Conservation (phyloP, 305 asterid species). For the Fraxinus paxiana region DNA sequence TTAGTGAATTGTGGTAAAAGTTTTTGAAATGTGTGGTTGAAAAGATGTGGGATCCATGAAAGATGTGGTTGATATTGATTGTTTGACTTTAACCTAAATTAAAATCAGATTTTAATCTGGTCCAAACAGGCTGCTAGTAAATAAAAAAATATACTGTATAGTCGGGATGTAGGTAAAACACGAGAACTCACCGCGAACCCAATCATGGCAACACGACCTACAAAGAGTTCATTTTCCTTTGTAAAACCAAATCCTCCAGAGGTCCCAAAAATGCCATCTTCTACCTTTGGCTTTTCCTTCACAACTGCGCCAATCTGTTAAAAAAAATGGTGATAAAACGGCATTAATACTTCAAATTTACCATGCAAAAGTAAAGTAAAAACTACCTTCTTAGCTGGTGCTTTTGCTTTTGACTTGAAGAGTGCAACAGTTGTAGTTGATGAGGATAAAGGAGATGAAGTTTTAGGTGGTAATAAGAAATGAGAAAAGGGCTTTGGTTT, state of each 20-base stretch:
- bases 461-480: slow-evolving; percentile 34
- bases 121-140: neutral
- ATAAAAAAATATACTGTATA: neutral
- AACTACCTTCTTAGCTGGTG: slow-evolving; percentile 46
- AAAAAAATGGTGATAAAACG: neutral
- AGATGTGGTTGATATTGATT: no score
- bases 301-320: slow-evolving; percentile 9
- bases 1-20: no score
- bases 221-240: slow-evolving; percentile 91
- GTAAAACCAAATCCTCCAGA: slow-evolving; percentile 96
- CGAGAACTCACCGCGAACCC: slow-evolving; percentile 79
- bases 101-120: no score
- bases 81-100: no score
- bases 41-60: no score
- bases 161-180: neutral
- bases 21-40: no score
- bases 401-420: slow-evolving; percentile 65
- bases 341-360: neutral
- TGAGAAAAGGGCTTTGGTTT: slow-evolving; percentile 45
- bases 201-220: slow-evolving; percentile 96
- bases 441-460: slow-evolving; percentile 18
- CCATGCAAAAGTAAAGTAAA: neutral
- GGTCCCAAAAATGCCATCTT: slow-evolving; percentile 92
- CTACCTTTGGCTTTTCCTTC: slow-evolving; percentile 64
- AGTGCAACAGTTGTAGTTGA: slow-evolving; percentile 35